Conservation (phyloP, 176 grass and related monocot species). For the Aegilops bicornis region DNA sequence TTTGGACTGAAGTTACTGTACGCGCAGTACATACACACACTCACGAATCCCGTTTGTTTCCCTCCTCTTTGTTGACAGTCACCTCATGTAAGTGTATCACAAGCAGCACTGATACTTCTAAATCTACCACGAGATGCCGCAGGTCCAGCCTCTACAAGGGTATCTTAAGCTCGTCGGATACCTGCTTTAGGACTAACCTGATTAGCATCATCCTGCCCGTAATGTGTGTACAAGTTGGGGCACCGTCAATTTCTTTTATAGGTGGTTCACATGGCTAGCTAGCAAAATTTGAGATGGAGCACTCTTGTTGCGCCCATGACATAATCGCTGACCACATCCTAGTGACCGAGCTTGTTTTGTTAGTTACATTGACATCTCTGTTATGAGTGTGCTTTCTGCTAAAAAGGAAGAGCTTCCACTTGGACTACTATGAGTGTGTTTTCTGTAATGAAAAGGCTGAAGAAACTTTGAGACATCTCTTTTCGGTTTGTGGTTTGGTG, state of each 20-base stretch:
- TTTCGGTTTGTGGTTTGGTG: too few relatives aligned
- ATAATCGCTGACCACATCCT: slow-evolving; percentile 16
- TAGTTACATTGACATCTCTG: neutral
- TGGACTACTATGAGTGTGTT: too few relatives aligned
- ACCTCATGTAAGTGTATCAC: neutral
- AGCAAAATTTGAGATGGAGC: neutral
- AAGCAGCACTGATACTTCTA: neutral
- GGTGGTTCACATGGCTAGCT: slow-evolving; percentile 12
- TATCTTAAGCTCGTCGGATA: neutral
- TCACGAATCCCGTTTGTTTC: neutral
- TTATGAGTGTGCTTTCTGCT: too few relatives aligned
- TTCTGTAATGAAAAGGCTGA: too few relatives aligned
- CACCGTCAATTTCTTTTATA: neutral
- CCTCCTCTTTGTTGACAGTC: neutral
- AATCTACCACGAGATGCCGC: neutral
- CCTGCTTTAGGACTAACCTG: slow-evolving; percentile 2
- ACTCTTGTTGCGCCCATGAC: neutral
- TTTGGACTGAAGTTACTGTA: neutral
- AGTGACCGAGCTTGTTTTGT: neutral
- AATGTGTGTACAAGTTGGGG: slow-evolving; percentile 19
- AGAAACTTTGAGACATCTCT: too few relatives aligned
- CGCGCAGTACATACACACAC: neutral
- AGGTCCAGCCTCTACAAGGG: neutral
- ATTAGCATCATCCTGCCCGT: slow-evolving; percentile 2
- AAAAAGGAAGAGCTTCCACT: too few relatives aligned